A percentile compares a stretch with the other conserved stretches of the same genome.
phyloP scores from a whole-genome alignment of 1,284 basidiomycete genomes.

The Tilletia indica region DNA sequence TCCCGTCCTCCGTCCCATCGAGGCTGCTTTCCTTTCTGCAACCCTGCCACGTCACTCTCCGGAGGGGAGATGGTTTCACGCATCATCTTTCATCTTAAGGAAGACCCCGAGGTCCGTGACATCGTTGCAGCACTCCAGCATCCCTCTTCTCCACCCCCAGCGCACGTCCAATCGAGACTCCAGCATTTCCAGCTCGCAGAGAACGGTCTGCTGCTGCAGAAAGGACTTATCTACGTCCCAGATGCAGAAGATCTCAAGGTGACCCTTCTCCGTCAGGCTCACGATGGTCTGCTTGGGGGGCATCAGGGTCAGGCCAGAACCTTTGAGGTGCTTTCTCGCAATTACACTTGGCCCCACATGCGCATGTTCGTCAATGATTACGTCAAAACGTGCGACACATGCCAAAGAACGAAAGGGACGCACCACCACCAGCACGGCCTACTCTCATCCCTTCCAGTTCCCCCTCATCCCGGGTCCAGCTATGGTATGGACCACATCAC shows the following conservation, averaged over 20 bases:
- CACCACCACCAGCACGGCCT: constrained; percentile 47
- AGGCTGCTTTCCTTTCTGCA: background rate
- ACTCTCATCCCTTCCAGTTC: constrained; percentile 55
- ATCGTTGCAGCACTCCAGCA: background rate
- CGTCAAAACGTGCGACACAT: constrained; percentile 57
- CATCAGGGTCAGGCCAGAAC: background rate
- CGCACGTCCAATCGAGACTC: too few species aligned
- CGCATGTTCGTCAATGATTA: constrained; percentile 53
- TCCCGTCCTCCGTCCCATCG: background rate
- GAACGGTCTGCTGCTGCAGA: background rate
- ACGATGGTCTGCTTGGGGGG: background rate
- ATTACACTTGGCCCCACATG: constrained; percentile 58
- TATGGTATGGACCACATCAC: constrained; percentile 61
- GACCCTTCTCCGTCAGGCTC: constrained; percentile 1
- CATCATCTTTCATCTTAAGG: background rate
- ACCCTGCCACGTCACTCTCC: too few species aligned
- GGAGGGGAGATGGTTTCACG: too few species aligned
- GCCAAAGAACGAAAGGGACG: constrained; percentile 56
- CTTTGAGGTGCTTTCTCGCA: constrained; percentile 35
- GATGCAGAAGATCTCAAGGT: background rate
- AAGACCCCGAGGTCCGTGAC: background rate
- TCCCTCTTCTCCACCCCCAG: background rate
- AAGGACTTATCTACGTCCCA: constrained; percentile 14
- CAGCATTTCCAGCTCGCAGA: too few species aligned
- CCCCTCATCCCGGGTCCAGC: constrained; percentile 57